Conservation (phyloP, 148 eudicot genomes). For the Rheum nobile region DNA sequence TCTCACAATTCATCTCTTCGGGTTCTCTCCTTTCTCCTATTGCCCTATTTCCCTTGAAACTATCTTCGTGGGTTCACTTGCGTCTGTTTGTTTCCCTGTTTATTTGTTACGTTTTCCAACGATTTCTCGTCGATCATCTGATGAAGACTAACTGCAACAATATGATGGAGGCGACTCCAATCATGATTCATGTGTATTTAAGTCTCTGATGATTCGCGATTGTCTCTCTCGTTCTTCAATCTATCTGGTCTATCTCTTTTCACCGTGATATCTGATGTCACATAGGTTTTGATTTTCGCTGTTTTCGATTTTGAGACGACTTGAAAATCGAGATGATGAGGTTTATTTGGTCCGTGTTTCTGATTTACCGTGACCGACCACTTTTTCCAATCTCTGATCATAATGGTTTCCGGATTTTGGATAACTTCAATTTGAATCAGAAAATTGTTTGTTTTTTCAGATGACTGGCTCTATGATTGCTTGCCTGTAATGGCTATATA, state of each 20-base stretch:
- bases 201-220: neutral
- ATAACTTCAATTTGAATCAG: neutral
- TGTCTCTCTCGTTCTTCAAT: neutral
- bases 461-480: neutral
- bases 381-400: neutral
- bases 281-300: neutral
- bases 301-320: neutral
- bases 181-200: slow-evolving; percentile 4
- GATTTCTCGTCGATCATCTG: neutral
- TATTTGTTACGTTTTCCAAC: no score
- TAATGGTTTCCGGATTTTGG: neutral
- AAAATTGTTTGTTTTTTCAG: neutral
- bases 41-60: neutral
- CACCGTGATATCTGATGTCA: neutral
- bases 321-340: neutral
- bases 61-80: neutral
- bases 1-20: neutral
- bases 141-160: slow-evolving; percentile 6
- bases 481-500: slow-evolving; percentile 5
- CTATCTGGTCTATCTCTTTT: neutral
- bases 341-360: slow-evolving; percentile 7
- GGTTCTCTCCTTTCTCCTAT: neutral
- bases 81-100: neutral
- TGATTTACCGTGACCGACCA: slow-evolving; percentile 6
- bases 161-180: slow-evolving; percentile 5